A percentile compares a stretch with the other conserved stretches of the same genome.
Evolutionary conservation across 1,284 basidiomycete genomes (phyloP).

Genomic region (Pyrrhoderma noxium): DNA sequence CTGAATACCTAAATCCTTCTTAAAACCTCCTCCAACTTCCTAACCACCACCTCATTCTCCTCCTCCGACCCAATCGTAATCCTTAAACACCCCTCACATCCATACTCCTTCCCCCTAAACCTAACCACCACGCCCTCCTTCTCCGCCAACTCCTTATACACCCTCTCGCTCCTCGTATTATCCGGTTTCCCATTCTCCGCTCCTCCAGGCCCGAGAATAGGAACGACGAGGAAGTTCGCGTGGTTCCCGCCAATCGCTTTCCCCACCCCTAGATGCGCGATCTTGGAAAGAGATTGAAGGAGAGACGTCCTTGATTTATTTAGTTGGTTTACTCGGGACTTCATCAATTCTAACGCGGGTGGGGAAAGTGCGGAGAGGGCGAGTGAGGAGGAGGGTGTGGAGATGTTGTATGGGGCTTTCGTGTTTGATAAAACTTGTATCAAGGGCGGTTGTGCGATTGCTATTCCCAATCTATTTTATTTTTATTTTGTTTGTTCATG

Average conservation of each 20-base stretch:
- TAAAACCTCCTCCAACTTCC: constrained; percentile 42
- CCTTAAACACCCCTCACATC: constrained; percentile 83
- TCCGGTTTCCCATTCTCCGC: constrained; percentile 46
- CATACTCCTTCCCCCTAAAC: constrained; percentile 80
- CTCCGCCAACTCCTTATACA: constrained; percentile 87
- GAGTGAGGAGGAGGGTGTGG: constrained; percentile 81
- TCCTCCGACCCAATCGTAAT: constrained; percentile 85
- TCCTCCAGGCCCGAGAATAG: constrained; percentile 52
- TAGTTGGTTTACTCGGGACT: constrained; percentile 55
- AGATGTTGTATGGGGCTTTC: constrained; percentile 98
- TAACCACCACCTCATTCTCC: constrained; percentile 62
- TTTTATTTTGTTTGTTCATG: background rate
- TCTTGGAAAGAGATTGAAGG: constrained; percentile 38
- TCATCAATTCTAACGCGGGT: constrained; percentile 58
- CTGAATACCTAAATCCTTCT: background rate
- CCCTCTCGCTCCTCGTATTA: constrained; percentile 56
- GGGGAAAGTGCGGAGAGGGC: constrained; percentile 75
- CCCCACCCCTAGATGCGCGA: constrained; percentile 58
- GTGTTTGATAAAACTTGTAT: constrained; percentile 93
- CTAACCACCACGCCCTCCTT: constrained; percentile 84
- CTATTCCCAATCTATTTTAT: constrained; percentile 70
- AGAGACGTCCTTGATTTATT: constrained; percentile 53
- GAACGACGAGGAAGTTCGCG: constrained; percentile 89
- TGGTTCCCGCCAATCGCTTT: constrained; percentile 73
- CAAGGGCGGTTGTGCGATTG: constrained; percentile 82